phyloP scores from a whole-genome alignment of 2,329 filamentous ascomycete genomes.

The Plectosphaerella cucumerina region DNA sequence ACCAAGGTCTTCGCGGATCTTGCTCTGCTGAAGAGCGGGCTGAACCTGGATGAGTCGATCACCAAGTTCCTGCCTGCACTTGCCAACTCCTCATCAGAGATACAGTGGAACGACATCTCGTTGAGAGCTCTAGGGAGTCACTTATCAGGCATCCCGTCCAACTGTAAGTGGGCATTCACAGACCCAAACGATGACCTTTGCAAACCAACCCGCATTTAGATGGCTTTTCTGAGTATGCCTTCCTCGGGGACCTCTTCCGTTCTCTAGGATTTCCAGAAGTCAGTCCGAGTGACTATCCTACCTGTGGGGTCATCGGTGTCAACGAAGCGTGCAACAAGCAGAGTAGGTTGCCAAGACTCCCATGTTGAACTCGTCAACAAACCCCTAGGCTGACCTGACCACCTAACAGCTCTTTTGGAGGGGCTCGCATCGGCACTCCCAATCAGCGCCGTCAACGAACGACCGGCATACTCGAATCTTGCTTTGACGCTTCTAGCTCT shows the following conservation, averaged over 20 bases:
- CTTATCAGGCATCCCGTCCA: constrained; percentile 28
- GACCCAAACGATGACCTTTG: background rate
- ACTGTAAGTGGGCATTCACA: constrained; percentile 21
- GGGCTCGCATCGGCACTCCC: constrained; percentile 25
- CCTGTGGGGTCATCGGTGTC: constrained; percentile 29
- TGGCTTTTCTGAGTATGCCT: constrained; percentile 32
- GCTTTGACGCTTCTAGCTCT: constrained; percentile 31
- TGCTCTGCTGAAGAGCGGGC: constrained; percentile 27
- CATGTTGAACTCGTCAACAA: background rate
- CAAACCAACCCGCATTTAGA: no score
- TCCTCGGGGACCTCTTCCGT: constrained; percentile 27
- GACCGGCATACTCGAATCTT: constrained; percentile 36
- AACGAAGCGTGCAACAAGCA: constrained; percentile 27
- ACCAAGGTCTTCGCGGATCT: constrained; percentile 34
- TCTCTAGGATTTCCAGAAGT: constrained; percentile 30
- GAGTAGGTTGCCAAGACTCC: constrained; percentile 18
- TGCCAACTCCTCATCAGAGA: constrained; percentile 13
- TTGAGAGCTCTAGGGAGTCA: constrained; percentile 32
- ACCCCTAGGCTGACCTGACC: background rate
- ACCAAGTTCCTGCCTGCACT: constrained; percentile 30
- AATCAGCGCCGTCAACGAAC: constrained; percentile 21
- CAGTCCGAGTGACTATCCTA: constrained; percentile 26
- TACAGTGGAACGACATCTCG: constrained; percentile 31
- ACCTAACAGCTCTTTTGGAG: constrained; percentile 22
- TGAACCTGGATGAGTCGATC: constrained; percentile 26